Base-by-base conservation (phyloP, 371 early-diverging fungal species). In the Apophysomyces sp. region DNA sequence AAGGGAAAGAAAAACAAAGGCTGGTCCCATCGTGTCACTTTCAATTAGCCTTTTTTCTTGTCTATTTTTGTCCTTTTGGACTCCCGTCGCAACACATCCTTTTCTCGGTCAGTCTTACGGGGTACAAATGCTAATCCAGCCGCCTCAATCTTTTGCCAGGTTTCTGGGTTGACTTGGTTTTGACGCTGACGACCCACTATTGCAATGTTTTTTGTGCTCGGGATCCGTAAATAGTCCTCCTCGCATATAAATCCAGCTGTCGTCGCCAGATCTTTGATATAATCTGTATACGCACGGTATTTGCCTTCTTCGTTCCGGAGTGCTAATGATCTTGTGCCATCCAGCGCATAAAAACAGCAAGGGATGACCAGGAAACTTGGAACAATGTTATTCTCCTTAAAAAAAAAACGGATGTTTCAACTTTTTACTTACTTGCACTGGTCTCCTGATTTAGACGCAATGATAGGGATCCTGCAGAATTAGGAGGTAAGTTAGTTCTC, bases 151-250 rank as follows among this genome's bases (percentile, higher is more conserved):
- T 70, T 68, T 32, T 54, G 39, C 29, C 66, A 32, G 2, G 56
- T 63, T 30, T 65, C 62, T 9, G 55, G 8, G 6, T 52, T 27
- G 15, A 60, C 56, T 60, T 15, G 9, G 60, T 65, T 37, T 62
- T 37, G 36, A 59, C 75, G 63, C 49, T 76, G 59, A 69, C 84
- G 64, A 7, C 92, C 94, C 21, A 95, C 74, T 2, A 93, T 66
- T 1, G 92, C 90, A 62, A 92, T 79, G 54, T 95, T 95, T 60
- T 93, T 92, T n/a, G 96, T 94, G 31, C 91, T 90, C 4, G 96
- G 96, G 11, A 95, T 95, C 29, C 96, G 73, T 41, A 95, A 65
- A 55, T 78, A 78, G 65, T 95, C 96, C 54, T 76, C 74, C 61
- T 90, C 87, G 0, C 83, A 74, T 0, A 62, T 57, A 64, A 82